phyloP scores from a whole-genome alignment of 148 eudicot genomes.

The Fagopyrum tataricum region DNA sequence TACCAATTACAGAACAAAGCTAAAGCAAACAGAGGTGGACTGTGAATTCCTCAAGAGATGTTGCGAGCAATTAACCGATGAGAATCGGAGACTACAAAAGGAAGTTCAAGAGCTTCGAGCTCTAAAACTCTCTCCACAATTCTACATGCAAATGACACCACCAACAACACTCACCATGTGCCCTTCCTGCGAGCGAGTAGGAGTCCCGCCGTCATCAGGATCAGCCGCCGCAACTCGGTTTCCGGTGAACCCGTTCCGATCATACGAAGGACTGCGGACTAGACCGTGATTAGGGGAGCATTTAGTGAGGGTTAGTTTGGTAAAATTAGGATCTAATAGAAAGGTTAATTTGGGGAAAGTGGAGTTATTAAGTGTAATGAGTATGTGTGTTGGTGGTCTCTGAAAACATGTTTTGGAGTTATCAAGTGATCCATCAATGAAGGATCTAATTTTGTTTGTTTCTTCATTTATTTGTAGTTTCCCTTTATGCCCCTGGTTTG shows the following conservation, averaged over 20 bases:
- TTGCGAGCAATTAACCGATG: slow-evolving; percentile 11
- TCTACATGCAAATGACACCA: slow-evolving; percentile 15
- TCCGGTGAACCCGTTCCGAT: slow-evolving; percentile 7
- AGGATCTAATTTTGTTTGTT: background rate
- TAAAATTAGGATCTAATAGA: background rate
- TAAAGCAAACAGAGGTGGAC: slow-evolving; percentile 12
- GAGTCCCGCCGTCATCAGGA: background rate
- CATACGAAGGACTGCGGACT: background rate
- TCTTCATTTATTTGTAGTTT: background rate
- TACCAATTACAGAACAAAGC: slow-evolving; percentile 5
- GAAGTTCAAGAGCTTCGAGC: slow-evolving; percentile 13
- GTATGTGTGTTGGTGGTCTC: background rate
- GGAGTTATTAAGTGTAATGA: background rate
- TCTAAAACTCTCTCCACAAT: slow-evolving; percentile 13
- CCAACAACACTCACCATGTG: slow-evolving; percentile 13
- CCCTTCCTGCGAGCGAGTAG: slow-evolving; percentile 12
- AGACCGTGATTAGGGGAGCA: slow-evolving; percentile 1
- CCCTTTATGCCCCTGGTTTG: background rate
- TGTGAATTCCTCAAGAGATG: slow-evolving; percentile 10
- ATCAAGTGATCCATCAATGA: background rate
- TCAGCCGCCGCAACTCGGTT: background rate
- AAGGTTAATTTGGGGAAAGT: slow-evolving; percentile 6
- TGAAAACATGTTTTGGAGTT: background rate
- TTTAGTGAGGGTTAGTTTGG: background rate
- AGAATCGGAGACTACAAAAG: slow-evolving; percentile 8